Conservation (phyloP, 2,329 filamentous ascomycete species). For the Penicillium verrucosum region DNA sequence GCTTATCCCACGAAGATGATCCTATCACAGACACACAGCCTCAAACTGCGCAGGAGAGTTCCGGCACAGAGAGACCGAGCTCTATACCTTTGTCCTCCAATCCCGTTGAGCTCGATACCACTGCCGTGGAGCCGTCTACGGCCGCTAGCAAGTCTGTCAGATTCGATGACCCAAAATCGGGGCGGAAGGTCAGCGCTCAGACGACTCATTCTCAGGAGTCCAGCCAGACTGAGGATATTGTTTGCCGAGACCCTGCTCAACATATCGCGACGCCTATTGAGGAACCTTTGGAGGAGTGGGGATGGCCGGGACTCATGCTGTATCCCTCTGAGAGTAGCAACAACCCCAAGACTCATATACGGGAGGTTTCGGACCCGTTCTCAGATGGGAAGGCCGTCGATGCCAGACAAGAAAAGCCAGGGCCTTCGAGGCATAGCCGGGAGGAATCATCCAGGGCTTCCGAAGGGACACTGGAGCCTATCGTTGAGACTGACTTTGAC, state of each 20-base stretch:
- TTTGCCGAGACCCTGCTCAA: conserved; percentile 35
- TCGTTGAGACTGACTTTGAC: not conserved
- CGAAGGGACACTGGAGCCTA: conserved; percentile 5
- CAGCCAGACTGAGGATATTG: conserved; percentile 31
- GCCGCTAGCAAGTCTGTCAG: not conserved
- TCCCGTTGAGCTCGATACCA: not conserved
- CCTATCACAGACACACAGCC: conserved; percentile 3
- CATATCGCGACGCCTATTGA: conserved; percentile 22
- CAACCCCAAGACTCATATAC: not conserved
- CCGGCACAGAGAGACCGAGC: not conserved
- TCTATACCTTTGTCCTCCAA: conserved; percentile 1
- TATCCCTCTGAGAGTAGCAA: not conserved
- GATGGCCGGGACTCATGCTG: conserved; percentile 6
- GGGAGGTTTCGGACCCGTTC: conserved; percentile 18
- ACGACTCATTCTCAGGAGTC: conserved; percentile 33
- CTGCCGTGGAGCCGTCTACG: not conserved
- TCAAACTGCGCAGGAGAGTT: not conserved
- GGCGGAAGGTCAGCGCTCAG: conserved; percentile 34
- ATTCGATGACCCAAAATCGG: conserved; percentile 7
- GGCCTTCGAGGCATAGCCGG: conserved; percentile 13
- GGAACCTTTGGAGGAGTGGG: conserved; percentile 8
- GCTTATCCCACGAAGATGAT: conserved; percentile 8
- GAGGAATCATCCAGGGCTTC: not conserved
- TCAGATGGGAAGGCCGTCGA: conserved; percentile 19
- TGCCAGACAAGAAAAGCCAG: not conserved